These are phyloP conservation scores for Flaveria trinervia DNA, from an alignment of 129 eudicot species.

Conservation along the genomic window DNA sequence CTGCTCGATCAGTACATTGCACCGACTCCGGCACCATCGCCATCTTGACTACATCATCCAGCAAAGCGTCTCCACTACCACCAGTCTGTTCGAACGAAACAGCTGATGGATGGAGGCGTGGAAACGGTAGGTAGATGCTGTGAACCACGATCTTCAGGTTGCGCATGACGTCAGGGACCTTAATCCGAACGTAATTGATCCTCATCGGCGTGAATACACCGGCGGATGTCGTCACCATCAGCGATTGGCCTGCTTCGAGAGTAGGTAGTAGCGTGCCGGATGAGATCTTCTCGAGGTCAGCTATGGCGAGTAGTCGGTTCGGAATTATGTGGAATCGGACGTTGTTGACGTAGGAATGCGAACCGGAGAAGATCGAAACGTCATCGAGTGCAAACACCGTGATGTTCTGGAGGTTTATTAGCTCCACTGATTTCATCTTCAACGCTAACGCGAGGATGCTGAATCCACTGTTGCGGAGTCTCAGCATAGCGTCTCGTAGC, in stretches of 20 bases:
- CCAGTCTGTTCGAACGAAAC: conserved; percentile 17
- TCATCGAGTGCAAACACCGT: conserved; percentile 74
- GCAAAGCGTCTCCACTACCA: conserved; percentile 17
- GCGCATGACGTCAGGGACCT: conserved; percentile 56
- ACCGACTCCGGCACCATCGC: conserved; percentile 10
- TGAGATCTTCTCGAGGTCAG: conserved; percentile 54
- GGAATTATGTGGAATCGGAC: conserved; percentile 69
- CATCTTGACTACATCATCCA: conserved; percentile 24
- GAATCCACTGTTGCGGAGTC: conserved; percentile 60
- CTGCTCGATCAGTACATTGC: conserved; percentile 24
- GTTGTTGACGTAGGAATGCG: conserved; percentile 54
- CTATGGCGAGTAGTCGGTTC: conserved; percentile 42
- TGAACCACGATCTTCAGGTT: conserved; percentile 66
- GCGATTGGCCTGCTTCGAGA: conserved; percentile 53
- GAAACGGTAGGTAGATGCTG: conserved; percentile 61
- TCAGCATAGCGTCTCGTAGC: conserved; percentile 66
- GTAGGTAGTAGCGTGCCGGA: conserved; percentile 52
- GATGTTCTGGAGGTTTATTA: conserved; percentile 49
- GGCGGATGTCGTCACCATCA: conserved; percentile 61
- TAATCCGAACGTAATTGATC: conserved; percentile 63
- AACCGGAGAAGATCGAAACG: conserved; percentile 57
- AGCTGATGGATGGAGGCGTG: conserved; percentile 42
- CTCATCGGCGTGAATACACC: conserved; percentile 59
- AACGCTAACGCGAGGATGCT: conserved; percentile 57
- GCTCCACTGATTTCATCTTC: conserved; percentile 58